Evolutionary conservation across 225 moss, liverwort and hornwort genomes (phyloP).

Genomic region (Takakia lepidozioides): DNA sequence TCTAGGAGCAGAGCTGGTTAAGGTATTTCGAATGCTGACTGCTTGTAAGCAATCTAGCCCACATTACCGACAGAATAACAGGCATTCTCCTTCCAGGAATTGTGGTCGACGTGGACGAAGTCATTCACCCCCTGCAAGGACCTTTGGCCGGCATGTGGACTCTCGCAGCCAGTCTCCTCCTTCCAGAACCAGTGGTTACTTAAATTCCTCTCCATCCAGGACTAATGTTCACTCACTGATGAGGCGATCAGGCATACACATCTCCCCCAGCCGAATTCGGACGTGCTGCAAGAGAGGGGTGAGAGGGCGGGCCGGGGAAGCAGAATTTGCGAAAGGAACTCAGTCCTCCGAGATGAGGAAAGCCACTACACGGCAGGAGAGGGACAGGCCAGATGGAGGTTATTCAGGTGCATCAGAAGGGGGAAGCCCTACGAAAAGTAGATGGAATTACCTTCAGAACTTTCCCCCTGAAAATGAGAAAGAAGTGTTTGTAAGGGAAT

Average conservation of each 20-base stretch:
- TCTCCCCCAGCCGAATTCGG: slow-evolving; percentile 25
- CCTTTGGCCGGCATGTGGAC: slow-evolving; percentile 8
- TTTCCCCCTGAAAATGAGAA: slow-evolving; percentile 8
- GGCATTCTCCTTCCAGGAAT: slow-evolving; percentile 19
- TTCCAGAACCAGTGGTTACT: slow-evolving; percentile 5
- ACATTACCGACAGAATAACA: slow-evolving; percentile 15
- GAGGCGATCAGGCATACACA: slow-evolving; percentile 17
- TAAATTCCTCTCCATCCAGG: slow-evolving; percentile 7
- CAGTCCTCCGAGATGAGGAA: slow-evolving; percentile 4
- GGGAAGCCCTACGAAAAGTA: slow-evolving; percentile 18
- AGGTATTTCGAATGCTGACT: slow-evolving; percentile 83
- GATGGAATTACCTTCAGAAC: slow-evolving; percentile 15
- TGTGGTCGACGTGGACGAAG: slow-evolving; percentile 25
- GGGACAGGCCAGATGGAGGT: slow-evolving; percentile 16
- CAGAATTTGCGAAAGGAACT: slow-evolving; percentile 11
- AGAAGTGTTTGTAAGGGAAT: background rate
- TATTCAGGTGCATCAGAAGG: slow-evolving; percentile 19
- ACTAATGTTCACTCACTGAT: slow-evolving; percentile 31
- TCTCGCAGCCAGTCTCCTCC: slow-evolving; percentile 22
- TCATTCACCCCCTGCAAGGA: slow-evolving; percentile 14
- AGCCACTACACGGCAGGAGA: slow-evolving; percentile 12
- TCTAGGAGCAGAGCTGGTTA: slow-evolving; percentile 88
- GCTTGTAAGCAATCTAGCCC: slow-evolving; percentile 40
- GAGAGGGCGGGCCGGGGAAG: slow-evolving; percentile 12
- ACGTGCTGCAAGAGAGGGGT: slow-evolving; percentile 5